These are phyloP conservation scores for Clitopilus passeckerianus DNA, from an alignment of 768 basidiomycete species.

Conservation along the genomic window DNA sequence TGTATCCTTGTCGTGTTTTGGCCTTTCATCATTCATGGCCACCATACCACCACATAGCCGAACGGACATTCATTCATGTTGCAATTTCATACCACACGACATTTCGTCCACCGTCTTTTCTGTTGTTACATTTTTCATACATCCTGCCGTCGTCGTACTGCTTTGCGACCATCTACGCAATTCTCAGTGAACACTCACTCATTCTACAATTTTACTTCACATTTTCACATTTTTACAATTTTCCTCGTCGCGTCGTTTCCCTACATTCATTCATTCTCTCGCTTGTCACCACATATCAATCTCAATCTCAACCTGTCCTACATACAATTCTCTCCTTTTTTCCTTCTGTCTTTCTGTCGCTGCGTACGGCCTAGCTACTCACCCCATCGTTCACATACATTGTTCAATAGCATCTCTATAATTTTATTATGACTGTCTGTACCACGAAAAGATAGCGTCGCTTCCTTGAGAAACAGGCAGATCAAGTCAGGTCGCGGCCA, in stretches of 20 bases:
- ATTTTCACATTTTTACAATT: not conserved
- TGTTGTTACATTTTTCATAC: not conserved
- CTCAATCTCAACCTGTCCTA: not conserved
- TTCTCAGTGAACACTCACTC: not conserved
- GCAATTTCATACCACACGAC: not conserved
- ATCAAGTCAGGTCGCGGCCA: too few relatives aligned
- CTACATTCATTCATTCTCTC: not conserved
- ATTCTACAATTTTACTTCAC: not conserved
- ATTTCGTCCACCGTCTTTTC: not conserved
- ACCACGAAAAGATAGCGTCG: not conserved
- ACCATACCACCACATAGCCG: not conserved
- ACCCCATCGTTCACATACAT: not conserved
- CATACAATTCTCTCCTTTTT: not conserved
- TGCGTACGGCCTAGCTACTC: not conserved
- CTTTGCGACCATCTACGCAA: not conserved
- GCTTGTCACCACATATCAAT: not conserved
- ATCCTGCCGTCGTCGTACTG: not conserved
- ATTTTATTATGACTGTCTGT: not conserved
- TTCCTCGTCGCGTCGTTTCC: not conserved
- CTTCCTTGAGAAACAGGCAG: too few relatives aligned
- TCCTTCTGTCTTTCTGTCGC: not conserved
- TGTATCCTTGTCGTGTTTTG: not conserved
- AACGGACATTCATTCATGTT: not conserved
- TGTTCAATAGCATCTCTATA: not conserved
- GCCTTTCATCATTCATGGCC: not conserved